phyloP scores from a whole-genome alignment of 805 yeast species.

The Zygosaccharomyces siamensis region DNA sequence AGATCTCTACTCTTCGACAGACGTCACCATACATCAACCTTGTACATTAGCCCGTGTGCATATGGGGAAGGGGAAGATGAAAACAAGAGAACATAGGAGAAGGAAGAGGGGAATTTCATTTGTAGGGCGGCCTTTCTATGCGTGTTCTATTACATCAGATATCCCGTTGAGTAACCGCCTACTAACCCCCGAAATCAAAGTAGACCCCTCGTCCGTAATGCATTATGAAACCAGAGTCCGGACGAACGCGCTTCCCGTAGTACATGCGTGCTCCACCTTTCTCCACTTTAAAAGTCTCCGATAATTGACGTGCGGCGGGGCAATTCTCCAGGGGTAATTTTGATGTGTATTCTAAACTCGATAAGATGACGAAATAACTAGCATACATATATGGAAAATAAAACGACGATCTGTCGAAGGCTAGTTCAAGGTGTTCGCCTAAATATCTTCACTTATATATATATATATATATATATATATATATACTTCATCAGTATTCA shows the following conservation, averaged over 20 bases:
- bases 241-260: background rate
- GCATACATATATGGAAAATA: background rate
- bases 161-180: background rate
- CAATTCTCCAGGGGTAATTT: background rate
- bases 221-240: background rate
- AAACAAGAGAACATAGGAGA: background rate
- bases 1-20: background rate
- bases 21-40: background rate
- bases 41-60: background rate
- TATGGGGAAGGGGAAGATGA: too few species aligned
- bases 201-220: background rate
- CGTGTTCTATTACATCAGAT: background rate
- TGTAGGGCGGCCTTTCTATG: background rate
- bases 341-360: background rate
- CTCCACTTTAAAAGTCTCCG: background rate
- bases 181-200: background rate
- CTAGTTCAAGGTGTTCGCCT: too few species aligned
- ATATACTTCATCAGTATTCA: too few species aligned
- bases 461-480: too few species aligned
- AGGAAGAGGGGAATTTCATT: background rate
- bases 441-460: background rate
- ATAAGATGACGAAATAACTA: background rate
- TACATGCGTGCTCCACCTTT: background rate
- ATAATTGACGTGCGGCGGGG: background rate
- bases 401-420: background rate